Base-by-base conservation (phyloP, 495 filamentous ascomycete genomes). In the Annulohypoxylon bovei region DNA sequence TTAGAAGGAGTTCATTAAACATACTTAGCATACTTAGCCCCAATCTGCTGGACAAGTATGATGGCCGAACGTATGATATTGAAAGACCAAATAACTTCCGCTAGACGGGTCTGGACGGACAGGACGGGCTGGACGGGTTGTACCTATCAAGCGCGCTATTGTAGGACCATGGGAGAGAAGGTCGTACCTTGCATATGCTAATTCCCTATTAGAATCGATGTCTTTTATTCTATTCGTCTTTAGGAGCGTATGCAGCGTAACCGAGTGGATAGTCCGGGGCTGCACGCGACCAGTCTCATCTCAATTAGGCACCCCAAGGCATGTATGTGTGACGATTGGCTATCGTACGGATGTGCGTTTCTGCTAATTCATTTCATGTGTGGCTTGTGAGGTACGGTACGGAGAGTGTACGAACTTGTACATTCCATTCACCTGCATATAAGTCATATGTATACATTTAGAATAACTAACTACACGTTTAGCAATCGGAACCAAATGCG, bases 251-350 rank as follows among this genome's bases (percentile, higher is more conserved):
- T 50, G 32, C 50, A 49, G 44, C 23, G 59, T 61, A 49, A 28
- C 42, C 42, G 30, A 27, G 25, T 27, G 59, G 59, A 33, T 59
- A 53, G 32, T 59, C 49, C 33, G 18, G 33, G 23, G 55, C 18
- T 61, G 64, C 64, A 67, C 44, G 64, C 64, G 64, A 67, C 63
- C 63, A 66, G 22, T 32, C 40, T 56, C 16, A 18, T 23, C 28
- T 63, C 14, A 20, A 7, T 14, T 44, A 50, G 16, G 44, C 53
- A 66, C 44, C 46, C 16, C 20, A 14, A 58, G 11, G 60, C 35
- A 55, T 67, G 62, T 54, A 49, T 67, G 66, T 65, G 55, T 52
- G 46, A 71, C 68, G 68, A 76, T 76, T 74, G 74, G 74, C 44
- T 64, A 32, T 70, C 44, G 74, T 76, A 76, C 74, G 74, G 56